Conservation (phyloP, 805 yeast genomes). For the Hanseniaspora lindneri region DNA sequence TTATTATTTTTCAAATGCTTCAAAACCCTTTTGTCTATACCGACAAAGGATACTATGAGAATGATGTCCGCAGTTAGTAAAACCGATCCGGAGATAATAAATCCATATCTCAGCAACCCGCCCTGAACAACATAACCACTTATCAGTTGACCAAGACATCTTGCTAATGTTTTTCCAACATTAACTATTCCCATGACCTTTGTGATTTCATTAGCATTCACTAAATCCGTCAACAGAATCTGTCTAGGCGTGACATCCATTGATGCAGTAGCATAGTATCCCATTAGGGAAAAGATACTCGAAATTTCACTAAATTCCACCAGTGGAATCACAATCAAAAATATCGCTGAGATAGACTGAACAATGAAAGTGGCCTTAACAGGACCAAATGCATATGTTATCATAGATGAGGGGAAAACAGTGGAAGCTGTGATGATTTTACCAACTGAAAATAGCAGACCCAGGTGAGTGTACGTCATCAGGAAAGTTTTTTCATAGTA, state of each 20-base stretch:
- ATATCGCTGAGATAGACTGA: constrained; percentile 66
- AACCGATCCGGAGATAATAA: constrained; percentile 40
- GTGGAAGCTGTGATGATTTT: constrained; percentile 54
- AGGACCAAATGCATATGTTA: constrained; percentile 63
- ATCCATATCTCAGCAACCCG: constrained; percentile 39
- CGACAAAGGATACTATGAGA: constrained; percentile 27
- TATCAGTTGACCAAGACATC: constrained; percentile 68
- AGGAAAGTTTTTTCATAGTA: constrained; percentile 52
- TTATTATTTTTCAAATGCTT: constrained; percentile 17
- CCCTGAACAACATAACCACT: constrained; percentile 61
- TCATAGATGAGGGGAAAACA: constrained; percentile 61
- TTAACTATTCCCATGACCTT: constrained; percentile 76
- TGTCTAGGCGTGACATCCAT: constrained; percentile 94
- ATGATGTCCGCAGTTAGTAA: constrained; percentile 33
- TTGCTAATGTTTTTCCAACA: constrained; percentile 72
- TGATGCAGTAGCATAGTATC: constrained; percentile 52
- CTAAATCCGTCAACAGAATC: constrained; percentile 56
- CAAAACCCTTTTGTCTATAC: constrained; percentile 26
- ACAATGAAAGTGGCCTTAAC: constrained; percentile 61
- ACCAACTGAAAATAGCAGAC: constrained; percentile 53
- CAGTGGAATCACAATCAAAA: constrained; percentile 44
- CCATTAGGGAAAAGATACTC: constrained; percentile 42
- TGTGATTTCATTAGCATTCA: constrained; percentile 53
- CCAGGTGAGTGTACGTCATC: constrained; percentile 47
- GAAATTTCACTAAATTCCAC: constrained; percentile 28